Base-by-base conservation (phyloP, 495 filamentous ascomycete species). In the Trichoderma reesei region DNA sequence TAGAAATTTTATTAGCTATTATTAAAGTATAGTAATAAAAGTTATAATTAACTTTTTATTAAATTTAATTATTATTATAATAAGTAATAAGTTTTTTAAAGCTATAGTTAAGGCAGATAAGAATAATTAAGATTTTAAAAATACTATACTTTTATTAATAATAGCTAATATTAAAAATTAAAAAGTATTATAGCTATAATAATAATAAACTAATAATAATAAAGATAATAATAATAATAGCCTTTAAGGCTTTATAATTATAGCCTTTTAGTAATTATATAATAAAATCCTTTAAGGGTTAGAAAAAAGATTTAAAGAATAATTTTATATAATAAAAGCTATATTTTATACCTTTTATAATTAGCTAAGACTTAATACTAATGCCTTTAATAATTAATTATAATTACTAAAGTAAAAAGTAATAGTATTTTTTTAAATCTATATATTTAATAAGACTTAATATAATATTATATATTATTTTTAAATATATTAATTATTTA, bases 351-450 rank as follows among this genome's bases (percentile, higher is more conserved):
- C 4, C 3, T 44, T 44, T 44, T 44, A 44, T 44, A 44, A n/a
- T 6, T 44, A 44, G 14, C 14, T 44, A 6, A 6, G 11, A 3
- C 8, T n/a, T 6, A 13, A 44, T 44, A 44, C 16, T 9, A 44
- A 44, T 11, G 11, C 11, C 8, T 6, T 6, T 9, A 13, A n/a
- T 9, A 44, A 13, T 41, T 18, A 41, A 18, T 62, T 10, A 26
- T 62, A 62, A 42, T n/a, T 34, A n/a, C 11, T 41, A 34, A 62
- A 41, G 1, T 41, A 42, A 41, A 44, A 44, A 59, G 14, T 64
- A 64, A 64, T 36, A 64, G n/a, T 46, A 34, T 31, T 34, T 54
- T 64, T 64, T 54, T 64, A 64, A 64, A 56, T 54, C 34, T 54
- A 64, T 36, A 36, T 56, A 56, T 64, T 46, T 64, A 51, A 64